Evolutionary conservation across 2,329 filamentous ascomycete genomes (phyloP).

Genomic region (Dactylellina leptospora): DNA sequence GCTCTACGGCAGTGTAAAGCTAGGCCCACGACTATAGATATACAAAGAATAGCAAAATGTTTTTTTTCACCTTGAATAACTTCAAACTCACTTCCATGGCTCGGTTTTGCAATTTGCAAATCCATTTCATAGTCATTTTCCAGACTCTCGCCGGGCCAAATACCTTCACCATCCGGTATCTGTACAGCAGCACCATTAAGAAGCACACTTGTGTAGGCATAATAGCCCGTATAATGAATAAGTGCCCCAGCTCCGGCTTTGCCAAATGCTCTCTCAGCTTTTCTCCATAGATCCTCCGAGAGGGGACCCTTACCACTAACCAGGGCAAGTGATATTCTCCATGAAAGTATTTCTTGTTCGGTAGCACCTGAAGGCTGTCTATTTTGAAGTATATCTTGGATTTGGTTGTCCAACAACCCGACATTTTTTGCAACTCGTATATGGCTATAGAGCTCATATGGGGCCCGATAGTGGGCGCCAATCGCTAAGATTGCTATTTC

Average conservation of each 20-base stretch:
- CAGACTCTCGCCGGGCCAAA: too few relatives aligned
- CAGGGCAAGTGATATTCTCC: conserved; percentile 13
- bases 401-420: conserved; percentile 8
- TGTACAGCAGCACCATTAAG: conserved; percentile 7
- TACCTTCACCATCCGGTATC: conserved; percentile 1
- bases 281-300: conserved; percentile 2
- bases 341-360: conserved; percentile 10
- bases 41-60: too few relatives aligned
- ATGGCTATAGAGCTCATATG: conserved; percentile 23
- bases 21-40: too few relatives aligned
- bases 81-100: too few relatives aligned
- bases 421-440: neutral
- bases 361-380: neutral
- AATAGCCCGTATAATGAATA: conserved; percentile 12
- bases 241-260: conserved; percentile 13
- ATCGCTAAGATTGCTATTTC: conserved; percentile 25
- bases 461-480: conserved; percentile 4
- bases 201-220: conserved; percentile 15
- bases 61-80: too few relatives aligned
- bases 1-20: too few relatives aligned
- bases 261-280: conserved; percentile 9
- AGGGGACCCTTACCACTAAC: conserved; percentile 8
- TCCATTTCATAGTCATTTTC: too few relatives aligned
- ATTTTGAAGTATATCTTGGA: conserved; percentile 17
- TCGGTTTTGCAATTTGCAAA: too few relatives aligned